These are phyloP conservation scores for Chlorella sp. DNA, from an alignment of 139 green algal genomes.

Conservation along the genomic window DNA sequence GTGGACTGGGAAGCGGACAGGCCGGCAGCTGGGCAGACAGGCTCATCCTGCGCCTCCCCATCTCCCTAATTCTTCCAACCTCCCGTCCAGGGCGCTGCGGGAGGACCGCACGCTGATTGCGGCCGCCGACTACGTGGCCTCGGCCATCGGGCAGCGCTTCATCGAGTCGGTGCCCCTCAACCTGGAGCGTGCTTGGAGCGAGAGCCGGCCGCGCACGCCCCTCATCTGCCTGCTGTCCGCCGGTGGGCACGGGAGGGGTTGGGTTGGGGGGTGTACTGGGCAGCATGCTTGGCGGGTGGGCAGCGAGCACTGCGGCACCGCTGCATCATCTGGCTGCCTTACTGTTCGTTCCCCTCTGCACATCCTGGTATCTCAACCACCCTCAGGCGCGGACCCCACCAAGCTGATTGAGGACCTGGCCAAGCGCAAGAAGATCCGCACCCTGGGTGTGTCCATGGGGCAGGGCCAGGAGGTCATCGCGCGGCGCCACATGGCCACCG, in stretches of 20 bases:
- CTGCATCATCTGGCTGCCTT: neutral
- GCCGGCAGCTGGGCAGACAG: neutral
- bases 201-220: slow-evolving; percentile 73
- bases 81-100: slow-evolving; percentile 66
- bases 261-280: too few species aligned
- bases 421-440: slow-evolving; percentile 90
- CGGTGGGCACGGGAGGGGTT: slow-evolving; percentile 10
- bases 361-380: too few species aligned
- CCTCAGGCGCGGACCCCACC: slow-evolving; percentile 84
- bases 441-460: slow-evolving; percentile 91
- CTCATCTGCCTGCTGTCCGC: slow-evolving; percentile 95
- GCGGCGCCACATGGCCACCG: slow-evolving; percentile 87
- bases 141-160: slow-evolving; percentile 87
- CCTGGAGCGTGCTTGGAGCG: slow-evolving; percentile 82
- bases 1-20: neutral
- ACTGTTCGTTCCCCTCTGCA: neutral
- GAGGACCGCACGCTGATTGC: slow-evolving; percentile 92
- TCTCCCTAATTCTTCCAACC: neutral
- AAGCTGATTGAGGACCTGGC: slow-evolving; percentile 94
- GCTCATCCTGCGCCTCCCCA: neutral
- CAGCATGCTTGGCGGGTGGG: too few species aligned
- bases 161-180: slow-evolving; percentile 87
- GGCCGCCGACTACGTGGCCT: slow-evolving; percentile 84
- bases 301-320: neutral
- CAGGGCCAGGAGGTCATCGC: slow-evolving; percentile 94